A percentile compares a stretch with the other conserved stretches of the same genome.
These are phyloP conservation scores for Phenoliferia sp. DNA, from an alignment of 1,284 basidiomycete genomes.

Conservation along the genomic window DNA sequence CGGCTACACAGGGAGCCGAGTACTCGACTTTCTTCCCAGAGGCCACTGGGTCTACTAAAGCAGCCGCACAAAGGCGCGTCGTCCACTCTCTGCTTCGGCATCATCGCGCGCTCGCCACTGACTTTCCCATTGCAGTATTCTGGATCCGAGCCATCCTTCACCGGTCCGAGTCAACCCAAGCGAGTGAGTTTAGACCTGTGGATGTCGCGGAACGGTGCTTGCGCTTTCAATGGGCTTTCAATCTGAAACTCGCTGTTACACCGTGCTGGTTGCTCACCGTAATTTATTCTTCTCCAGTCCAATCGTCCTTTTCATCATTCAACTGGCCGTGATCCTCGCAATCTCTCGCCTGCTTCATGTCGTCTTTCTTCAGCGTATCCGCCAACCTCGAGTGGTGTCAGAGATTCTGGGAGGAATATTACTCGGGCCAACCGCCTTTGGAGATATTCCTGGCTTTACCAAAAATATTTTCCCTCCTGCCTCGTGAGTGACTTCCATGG, in stretches of 20 bases:
- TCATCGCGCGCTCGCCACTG: background rate
- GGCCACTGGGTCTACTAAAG: background rate
- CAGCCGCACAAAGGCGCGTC: background rate
- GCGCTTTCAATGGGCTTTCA: background rate
- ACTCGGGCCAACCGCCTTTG: slow-evolving; percentile 47
- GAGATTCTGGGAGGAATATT: slow-evolving; percentile 42
- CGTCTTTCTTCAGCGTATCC: slow-evolving; percentile 38
- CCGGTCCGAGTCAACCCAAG: background rate
- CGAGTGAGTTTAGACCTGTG: background rate
- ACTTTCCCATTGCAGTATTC: background rate
- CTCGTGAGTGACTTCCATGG: background rate
- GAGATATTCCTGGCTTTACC: slow-evolving; percentile 72
- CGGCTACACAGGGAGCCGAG: background rate
- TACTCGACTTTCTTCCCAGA: background rate
- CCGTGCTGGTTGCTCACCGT: background rate
- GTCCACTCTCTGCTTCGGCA: background rate
- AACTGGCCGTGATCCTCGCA: slow-evolving; percentile 41
- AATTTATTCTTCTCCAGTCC: slow-evolving; percentile 14
- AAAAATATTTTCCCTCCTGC: slow-evolving; percentile 68
- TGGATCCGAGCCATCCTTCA: background rate
- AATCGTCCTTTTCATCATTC: slow-evolving; percentile 36
- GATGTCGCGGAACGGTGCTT: background rate
- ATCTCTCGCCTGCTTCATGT: slow-evolving; percentile 43
- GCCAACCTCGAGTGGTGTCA: slow-evolving; percentile 45
- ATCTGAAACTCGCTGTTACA: background rate